A percentile compares a stretch with the other conserved stretches of the same genome.
phyloP scores from a whole-genome alignment of 73 alveolate species.

The Tetrahymena elliotti region DNA sequence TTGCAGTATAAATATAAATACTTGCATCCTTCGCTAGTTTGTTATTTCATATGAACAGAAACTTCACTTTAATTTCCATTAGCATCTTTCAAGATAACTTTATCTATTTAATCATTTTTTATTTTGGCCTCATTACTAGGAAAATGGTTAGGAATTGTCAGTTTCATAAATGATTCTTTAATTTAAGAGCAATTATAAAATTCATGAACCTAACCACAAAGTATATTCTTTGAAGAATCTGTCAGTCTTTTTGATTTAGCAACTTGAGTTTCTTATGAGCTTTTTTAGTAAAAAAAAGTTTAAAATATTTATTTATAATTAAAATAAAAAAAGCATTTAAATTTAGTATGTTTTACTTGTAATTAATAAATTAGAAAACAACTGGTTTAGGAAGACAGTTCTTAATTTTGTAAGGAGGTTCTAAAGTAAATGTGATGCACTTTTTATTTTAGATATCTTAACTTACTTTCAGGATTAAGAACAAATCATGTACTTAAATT shows the following conservation, averaged over 20 bases:
- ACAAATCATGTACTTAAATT: not conserved
- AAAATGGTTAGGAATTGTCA: not conserved
- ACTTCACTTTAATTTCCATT: not conserved
- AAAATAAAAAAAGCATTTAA: not conserved
- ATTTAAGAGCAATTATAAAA: not conserved
- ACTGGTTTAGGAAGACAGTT: not conserved
- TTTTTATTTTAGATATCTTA: not conserved
- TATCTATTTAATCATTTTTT: not conserved
- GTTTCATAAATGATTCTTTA: not conserved
- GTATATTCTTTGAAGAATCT: not conserved
- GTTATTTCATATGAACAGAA: not conserved
- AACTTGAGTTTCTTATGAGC: not conserved
- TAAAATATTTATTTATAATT: not conserved
- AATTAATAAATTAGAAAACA: not conserved
- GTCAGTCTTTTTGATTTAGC: not conserved
- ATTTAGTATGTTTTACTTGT: not conserved
- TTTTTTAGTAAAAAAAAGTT: not conserved
- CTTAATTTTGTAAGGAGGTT: not conserved
- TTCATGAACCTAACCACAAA: not conserved
- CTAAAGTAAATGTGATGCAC: not conserved
- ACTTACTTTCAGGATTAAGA: not conserved
- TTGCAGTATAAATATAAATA: not conserved
- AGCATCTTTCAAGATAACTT: not conserved
- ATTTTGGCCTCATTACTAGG: not conserved
- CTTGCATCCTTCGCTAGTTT: not conserved